phyloP scores from a whole-genome alignment of 2,329 filamentous ascomycete species.

The Aspergillus piperis region DNA sequence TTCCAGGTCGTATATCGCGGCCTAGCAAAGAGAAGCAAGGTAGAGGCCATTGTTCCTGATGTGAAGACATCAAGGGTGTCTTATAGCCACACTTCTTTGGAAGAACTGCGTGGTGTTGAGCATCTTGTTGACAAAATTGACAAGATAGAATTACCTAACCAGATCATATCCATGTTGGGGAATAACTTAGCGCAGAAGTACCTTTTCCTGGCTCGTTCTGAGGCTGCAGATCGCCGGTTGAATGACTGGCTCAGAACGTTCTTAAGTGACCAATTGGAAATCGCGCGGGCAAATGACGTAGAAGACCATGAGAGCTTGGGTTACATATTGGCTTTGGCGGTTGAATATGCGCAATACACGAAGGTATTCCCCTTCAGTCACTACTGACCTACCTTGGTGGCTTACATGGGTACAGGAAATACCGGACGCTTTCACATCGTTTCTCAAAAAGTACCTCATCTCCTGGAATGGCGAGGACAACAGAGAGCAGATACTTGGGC shows the following conservation, averaged over 20 bases:
- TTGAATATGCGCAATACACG: constrained; percentile 39
- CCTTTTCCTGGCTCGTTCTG: constrained; percentile 65
- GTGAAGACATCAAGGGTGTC: constrained; percentile 74
- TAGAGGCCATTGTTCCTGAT: constrained; percentile 60
- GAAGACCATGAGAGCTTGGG: constrained; percentile 39
- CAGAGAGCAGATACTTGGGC: constrained; percentile 43
- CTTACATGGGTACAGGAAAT: constrained; percentile 30
- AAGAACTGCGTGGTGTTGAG: constrained; percentile 73
- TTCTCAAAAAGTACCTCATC: constrained; percentile 54
- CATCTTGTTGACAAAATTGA: constrained; percentile 73
- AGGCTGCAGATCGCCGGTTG: constrained; percentile 45
- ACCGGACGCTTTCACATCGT: constrained; percentile 34
- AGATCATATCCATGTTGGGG: constrained; percentile 73
- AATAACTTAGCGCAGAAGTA: constrained; percentile 78
- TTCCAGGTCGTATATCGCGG: constrained; percentile 66
- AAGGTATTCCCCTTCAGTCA: constrained; percentile 32
- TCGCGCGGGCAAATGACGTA: constrained; percentile 48
- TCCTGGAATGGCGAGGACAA: constrained; percentile 65
- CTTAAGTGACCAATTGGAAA: constrained; percentile 40
- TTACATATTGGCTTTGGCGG: constrained; percentile 37
- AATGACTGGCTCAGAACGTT: constrained; percentile 45
- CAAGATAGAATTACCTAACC: constrained; percentile 77
- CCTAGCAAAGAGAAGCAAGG: constrained; percentile 52
- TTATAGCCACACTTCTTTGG: constrained; percentile 61
- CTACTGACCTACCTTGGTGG: neutral